phyloP scores from a whole-genome alignment of 192 early-diverging fungal genomes.

The Helicostylum pulchrum region DNA sequence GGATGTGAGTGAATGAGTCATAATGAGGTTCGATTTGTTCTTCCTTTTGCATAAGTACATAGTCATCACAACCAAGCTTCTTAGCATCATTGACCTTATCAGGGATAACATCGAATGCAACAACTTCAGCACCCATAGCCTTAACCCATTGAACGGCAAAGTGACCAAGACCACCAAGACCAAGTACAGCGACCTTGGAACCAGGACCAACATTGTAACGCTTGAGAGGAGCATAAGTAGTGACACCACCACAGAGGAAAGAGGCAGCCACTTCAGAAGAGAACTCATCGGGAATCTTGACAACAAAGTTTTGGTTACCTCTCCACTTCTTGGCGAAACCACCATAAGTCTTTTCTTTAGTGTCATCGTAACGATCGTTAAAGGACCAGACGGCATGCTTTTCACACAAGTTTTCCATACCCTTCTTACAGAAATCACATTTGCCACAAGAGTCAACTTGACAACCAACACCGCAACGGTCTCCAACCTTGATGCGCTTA shows the following conservation, averaged over 20 bases:
- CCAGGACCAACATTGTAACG: slow-evolving; percentile 43
- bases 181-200: slow-evolving; percentile 52
- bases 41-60: slow-evolving; percentile 28
- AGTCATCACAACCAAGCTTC: slow-evolving; percentile 55
- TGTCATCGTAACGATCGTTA: slow-evolving; percentile 38
- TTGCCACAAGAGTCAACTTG: slow-evolving; percentile 58
- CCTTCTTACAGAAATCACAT: slow-evolving; percentile 41
- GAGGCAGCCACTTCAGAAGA: slow-evolving; percentile 57
- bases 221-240: slow-evolving; percentile 53
- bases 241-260: slow-evolving; percentile 76
- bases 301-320: slow-evolving; percentile 53
- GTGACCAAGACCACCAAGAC: slow-evolving; percentile 66
- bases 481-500: slow-evolving; percentile 35
- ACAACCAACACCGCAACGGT: slow-evolving; percentile 59
- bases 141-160: slow-evolving; percentile 56
- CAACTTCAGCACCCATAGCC: slow-evolving; percentile 46
- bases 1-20: slow-evolving; percentile 14
- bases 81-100: slow-evolving; percentile 54
- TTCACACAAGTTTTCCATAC: slow-evolving; percentile 40
- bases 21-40: slow-evolving; percentile 9
- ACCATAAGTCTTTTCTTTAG: slow-evolving; percentile 38
- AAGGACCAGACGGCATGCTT: slow-evolving; percentile 50
- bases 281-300: slow-evolving; percentile 52
- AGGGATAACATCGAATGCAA: slow-evolving; percentile 50
- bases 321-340: slow-evolving; percentile 43